Percentiles rank a stretch among this genome's conserved stretches.
Conservation (phyloP, 345 rosid genomes). For the Trapa incisa region DNA sequence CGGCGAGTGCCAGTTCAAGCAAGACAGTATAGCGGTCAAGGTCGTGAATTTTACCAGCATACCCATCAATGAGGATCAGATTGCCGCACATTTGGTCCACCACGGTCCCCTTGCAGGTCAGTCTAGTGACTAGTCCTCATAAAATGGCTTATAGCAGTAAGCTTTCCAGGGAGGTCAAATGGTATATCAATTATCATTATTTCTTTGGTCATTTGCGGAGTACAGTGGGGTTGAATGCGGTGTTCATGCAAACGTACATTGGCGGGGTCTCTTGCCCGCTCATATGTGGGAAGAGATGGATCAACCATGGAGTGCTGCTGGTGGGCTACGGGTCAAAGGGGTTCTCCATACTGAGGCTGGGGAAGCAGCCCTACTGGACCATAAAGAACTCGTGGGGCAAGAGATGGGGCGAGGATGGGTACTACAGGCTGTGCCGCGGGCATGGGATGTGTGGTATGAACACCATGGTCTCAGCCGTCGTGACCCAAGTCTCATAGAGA, state of each 20-base stretch:
- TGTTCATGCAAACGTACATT: constrained; percentile 80
- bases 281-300: constrained; percentile 53
- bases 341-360: constrained; percentile 55
- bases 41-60: constrained; percentile 53
- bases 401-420: constrained; percentile 74
- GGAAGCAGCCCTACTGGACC: constrained; percentile 70
- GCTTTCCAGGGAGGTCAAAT: too few relatives aligned
- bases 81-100: constrained; percentile 55
- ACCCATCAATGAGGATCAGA: constrained; percentile 58
- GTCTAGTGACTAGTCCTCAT: background rate
- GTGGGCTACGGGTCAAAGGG: constrained; percentile 74
- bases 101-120: constrained; percentile 63
- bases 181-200: too few relatives aligned
- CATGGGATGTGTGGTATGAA: constrained; percentile 64
- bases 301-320: constrained; percentile 70
- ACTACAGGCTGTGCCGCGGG: constrained; percentile 69
- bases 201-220: background rate
- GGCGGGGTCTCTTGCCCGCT: constrained; percentile 90
- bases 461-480: constrained; percentile 83
- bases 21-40: constrained; percentile 35
- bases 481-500: constrained; percentile 22
- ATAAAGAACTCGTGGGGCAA: constrained; percentile 90
- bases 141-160: background rate
- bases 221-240: constrained; percentile 66
- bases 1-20: constrained; percentile 51